Evolutionary conservation across 1,284 basidiomycete genomes (phyloP), one percentile per base, ranked within the genome.

Genomic region (Stereum hirsutum): DNA sequence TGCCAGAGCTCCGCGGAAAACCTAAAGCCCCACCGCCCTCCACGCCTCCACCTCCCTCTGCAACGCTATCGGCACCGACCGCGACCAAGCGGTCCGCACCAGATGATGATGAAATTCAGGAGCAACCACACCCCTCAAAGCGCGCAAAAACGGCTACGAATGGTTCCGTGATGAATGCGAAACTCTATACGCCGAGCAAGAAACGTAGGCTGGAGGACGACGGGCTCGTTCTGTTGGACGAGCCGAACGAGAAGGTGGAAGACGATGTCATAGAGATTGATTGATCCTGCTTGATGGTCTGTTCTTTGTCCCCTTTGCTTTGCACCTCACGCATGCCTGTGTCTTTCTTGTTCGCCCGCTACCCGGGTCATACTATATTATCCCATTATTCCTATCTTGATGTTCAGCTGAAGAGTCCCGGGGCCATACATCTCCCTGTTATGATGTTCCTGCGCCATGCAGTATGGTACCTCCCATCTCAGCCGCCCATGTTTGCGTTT

Each of bases 121-220:
- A 74, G 31, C 74, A 68, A 42, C 78, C 74, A 6, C 25, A 28
- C 0, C 65, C 68, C 2, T 64, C 76, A 8, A 87, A 87, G 59
- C 67, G 74, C 15, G 53, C 59, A 2, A 69, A 64, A 52, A 56
- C 59, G 20, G 58, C 52, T 15, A 43, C 42, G 24, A 44, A 51
- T 26, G 50, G 39, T 20, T n/a, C 28, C 10, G 25, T 11, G 23
- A 5, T 14, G 20, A 14, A 15, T 8, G 23, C 8, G 47, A 49
- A 44, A 6, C 46, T 58, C 10, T 59, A 58, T 41, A 78, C 75
- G 48, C 78, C 81, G 11, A 80, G 72, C 53, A 84, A 85, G 62
- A 75, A 70, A 56, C 60, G 73, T 46, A 60, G 64, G 47, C 54
- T 87, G 45, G 84, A 89, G 41, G 77, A 82, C 53, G 83, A 88